These are phyloP conservation scores for Colletotrichum eleusines DNA, from an alignment of 2,329 filamentous ascomycete species.

Conservation along the genomic window DNA sequence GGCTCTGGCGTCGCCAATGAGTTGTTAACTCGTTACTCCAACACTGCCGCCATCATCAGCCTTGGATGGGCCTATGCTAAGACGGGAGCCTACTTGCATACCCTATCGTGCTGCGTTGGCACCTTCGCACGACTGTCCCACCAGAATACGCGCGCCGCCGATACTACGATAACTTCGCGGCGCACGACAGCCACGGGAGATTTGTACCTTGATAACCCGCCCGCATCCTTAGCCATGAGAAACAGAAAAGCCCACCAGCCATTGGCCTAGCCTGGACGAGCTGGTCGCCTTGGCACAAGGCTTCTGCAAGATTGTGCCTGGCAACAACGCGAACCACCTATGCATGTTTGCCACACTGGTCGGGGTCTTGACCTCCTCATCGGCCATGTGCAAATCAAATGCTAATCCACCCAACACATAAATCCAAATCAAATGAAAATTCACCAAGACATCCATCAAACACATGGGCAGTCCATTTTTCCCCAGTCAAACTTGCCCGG, in stretches of 20 bases:
- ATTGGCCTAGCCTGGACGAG: neutral
- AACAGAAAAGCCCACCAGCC: neutral
- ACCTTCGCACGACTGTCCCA: neutral
- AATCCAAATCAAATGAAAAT: neutral
- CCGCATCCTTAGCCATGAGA: neutral
- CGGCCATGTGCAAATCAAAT: neutral
- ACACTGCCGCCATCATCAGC: neutral
- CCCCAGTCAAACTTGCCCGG: neutral
- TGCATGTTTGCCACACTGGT: neutral
- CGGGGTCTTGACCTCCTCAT: neutral
- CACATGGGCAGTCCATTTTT: neutral
- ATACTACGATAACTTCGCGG: neutral
- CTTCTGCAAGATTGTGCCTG: neutral
- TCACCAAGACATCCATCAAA: neutral
- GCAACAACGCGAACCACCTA: neutral
- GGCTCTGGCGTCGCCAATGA: neutral
- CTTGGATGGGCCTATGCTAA: neutral
- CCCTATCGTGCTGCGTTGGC: neutral
- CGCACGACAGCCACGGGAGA: neutral
- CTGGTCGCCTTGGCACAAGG: conserved; percentile 25
- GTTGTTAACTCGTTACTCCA: neutral
- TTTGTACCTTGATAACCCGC: neutral
- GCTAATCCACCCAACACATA: neutral
- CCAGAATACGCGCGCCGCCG: neutral
- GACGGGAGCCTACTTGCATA: neutral